Evolutionary conservation across 495 filamentous ascomycete genomes (phyloP), one percentile per base, ranked within the genome.

Genomic region (Xylaria sp.): DNA sequence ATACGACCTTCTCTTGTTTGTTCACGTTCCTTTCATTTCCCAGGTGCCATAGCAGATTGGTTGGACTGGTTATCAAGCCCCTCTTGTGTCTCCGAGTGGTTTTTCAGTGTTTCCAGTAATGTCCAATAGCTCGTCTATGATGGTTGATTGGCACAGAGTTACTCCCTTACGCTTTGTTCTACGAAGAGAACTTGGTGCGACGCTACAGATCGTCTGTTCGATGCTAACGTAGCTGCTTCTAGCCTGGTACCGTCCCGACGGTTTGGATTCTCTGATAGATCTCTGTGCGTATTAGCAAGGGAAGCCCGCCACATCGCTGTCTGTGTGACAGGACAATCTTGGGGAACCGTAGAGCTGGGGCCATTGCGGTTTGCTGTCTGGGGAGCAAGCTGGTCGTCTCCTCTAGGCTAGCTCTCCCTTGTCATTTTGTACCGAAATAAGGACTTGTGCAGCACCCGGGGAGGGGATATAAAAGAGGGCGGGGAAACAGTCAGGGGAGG

Each of bases 11-110:
- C n/a, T 61, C 19, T 50, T 61, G 67, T 69, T 41, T 69, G 67
- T 55, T 69, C 55, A 31, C 31, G 55, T n/a, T 48, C 67, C 67
- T 69, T 69, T 69, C 67, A 69, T 69, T 69, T 69, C 67, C 67
- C 67, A 48, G 41, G 14, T 46, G 15, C 15, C 52, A 58, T n/a
- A 35, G 21, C 35, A 43, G 37, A 24, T 29, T 44, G 9, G 37
- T 57, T 35, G 48, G 24, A 14, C 24, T 43, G 2, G 15, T 24
- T n/a, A 12, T 64, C 15, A n/a, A 57, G 35, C 64, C 50, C 35
- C 50, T 57, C 40, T 33, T 55, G 24, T 46, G 40, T 59, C 31
- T 50, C 26, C 55, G 29, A 29, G 31, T 33, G 14, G n/a, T 19
- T 68, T 53, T 46, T 43, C 41, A 5, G 43, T 24, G 15, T 19